These are phyloP conservation scores for Heterobasidion annosum DNA, from an alignment of 1,284 basidiomycete genomes.

Conservation along the genomic window DNA sequence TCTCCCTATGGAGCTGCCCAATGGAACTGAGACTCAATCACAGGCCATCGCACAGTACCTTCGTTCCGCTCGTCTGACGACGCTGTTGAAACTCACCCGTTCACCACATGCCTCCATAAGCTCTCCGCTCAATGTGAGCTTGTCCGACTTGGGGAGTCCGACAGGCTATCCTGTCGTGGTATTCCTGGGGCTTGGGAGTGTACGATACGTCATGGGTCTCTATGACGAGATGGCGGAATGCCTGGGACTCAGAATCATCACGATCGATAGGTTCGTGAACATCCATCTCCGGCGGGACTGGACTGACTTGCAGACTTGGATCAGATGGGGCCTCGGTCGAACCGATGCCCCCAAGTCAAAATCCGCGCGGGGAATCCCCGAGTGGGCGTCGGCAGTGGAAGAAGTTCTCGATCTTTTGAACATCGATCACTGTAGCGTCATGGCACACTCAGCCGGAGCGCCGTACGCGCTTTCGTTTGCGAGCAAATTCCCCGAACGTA, in stretches of 20 bases:
- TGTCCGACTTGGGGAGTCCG: conserved; percentile 83
- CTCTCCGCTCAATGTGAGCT: conserved; percentile 75
- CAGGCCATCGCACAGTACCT: conserved; percentile 79
- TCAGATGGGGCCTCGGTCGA: conserved; percentile 87
- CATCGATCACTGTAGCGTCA: conserved; percentile 76
- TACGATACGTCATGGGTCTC: conserved; percentile 88
- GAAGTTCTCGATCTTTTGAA: conserved; percentile 80
- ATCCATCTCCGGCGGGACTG: background rate
- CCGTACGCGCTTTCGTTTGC: conserved; percentile 91
- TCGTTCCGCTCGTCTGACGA: conserved; percentile 78
- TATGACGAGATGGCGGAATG: conserved; percentile 95
- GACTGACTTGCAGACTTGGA: conserved; percentile 1
- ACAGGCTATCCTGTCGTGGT: conserved; percentile 82
- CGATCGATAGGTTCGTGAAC: conserved; percentile 74
- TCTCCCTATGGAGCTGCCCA: conserved; percentile 4
- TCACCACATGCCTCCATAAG: conserved; percentile 70
- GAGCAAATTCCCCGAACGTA: conserved; percentile 61
- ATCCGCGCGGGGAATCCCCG: conserved; percentile 71
- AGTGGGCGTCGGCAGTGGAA: conserved; percentile 88
- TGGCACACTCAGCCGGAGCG: conserved; percentile 96
- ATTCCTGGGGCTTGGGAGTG: conserved; percentile 90
- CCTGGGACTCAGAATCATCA: conserved; percentile 82
- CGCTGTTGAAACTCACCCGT: conserved; percentile 69
- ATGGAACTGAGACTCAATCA: conserved; percentile 31
- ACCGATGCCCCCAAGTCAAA: conserved; percentile 66